phyloP scores from a whole-genome alignment of 2,329 filamentous ascomycete species.

The Cytospora paraplurivora region DNA sequence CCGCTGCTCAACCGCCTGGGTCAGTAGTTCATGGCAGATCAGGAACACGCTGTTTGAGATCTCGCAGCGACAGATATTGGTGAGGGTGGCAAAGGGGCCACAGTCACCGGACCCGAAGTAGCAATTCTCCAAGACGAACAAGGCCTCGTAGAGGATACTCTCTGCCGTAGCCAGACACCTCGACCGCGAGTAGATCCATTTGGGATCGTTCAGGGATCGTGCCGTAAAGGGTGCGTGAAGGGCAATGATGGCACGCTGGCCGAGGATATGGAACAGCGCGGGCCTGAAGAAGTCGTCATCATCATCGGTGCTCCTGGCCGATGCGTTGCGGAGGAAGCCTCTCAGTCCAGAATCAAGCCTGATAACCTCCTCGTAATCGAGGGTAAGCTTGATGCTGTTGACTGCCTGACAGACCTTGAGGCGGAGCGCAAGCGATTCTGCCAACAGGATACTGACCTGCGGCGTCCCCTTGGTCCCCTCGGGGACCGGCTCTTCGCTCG shows the following conservation, averaged over 20 bases:
- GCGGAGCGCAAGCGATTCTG: conserved; percentile 12
- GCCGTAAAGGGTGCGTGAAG: conserved; percentile 22
- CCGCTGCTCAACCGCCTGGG: conserved; percentile 17
- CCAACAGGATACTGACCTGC: not conserved
- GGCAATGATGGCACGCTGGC: conserved; percentile 17
- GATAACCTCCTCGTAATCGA: conserved; percentile 20
- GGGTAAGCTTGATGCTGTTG: conserved; percentile 20
- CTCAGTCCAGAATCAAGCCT: conserved; percentile 21
- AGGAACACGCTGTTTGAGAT: conserved; percentile 22
- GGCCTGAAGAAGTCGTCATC: not conserved
- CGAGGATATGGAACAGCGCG: conserved; percentile 11
- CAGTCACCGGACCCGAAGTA: conserved; percentile 1
- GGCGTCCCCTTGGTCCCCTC: too few relatives aligned
- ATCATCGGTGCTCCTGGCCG: not conserved
- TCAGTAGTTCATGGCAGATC: conserved; percentile 21
- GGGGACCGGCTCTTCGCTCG: not conserved
- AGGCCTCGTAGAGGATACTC: conserved; percentile 13
- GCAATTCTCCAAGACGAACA: conserved; percentile 6
- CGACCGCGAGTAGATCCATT: conserved; percentile 19
- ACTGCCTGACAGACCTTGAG: conserved; percentile 10
- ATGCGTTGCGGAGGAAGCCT: conserved; percentile 9
- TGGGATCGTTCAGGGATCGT: conserved; percentile 19
- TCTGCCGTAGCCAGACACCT: conserved; percentile 13
- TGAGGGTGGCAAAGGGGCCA: conserved; percentile 15
- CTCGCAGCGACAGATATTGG: conserved; percentile 23